Evolutionary conservation across 148 eudicot genomes (phyloP).

Genomic region (Chenopodium suecicum): DNA sequence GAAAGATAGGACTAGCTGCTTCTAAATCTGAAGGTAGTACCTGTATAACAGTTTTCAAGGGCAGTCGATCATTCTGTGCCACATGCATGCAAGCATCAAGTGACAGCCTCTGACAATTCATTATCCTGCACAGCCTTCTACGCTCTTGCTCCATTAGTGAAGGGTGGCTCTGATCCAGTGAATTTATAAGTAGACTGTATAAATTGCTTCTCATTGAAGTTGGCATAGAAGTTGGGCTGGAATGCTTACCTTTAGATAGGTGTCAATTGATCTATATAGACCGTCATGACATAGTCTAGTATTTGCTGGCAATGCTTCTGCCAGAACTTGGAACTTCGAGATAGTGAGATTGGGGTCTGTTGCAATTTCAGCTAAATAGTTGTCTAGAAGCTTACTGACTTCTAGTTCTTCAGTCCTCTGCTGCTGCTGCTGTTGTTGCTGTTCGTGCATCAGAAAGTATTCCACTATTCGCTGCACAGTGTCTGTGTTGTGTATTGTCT

Average conservation of each 20-base stretch:
- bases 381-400: constrained; percentile 61
- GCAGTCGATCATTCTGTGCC: constrained; percentile 79
- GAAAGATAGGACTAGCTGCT: not conserved
- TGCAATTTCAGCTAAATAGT: constrained; percentile 61
- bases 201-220: constrained; percentile 6
- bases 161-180: constrained; percentile 59
- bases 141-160: constrained; percentile 67
- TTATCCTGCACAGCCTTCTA: constrained; percentile 57
- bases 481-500: constrained; percentile 50
- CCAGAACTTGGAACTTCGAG: constrained; percentile 57
- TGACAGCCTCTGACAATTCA: constrained; percentile 64
- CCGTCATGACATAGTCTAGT: constrained; percentile 65
- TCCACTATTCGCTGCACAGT: constrained; percentile 62
- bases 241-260: constrained; percentile 61
- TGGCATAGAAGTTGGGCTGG: not conserved
- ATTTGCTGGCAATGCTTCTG: constrained; percentile 58
- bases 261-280: constrained; percentile 67
- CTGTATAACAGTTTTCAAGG: constrained; percentile 61
- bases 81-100: constrained; percentile 75
- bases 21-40: constrained; percentile 22
- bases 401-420: constrained; percentile 29
- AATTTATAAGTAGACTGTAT: constrained; percentile 13
- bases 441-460: constrained; percentile 60
- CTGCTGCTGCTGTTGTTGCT: constrained; percentile 24
- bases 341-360: constrained; percentile 54